These are phyloP conservation scores for Parascedosporium putredinis DNA, from an alignment of 2,329 filamentous ascomycete species.

Conservation along the genomic window DNA sequence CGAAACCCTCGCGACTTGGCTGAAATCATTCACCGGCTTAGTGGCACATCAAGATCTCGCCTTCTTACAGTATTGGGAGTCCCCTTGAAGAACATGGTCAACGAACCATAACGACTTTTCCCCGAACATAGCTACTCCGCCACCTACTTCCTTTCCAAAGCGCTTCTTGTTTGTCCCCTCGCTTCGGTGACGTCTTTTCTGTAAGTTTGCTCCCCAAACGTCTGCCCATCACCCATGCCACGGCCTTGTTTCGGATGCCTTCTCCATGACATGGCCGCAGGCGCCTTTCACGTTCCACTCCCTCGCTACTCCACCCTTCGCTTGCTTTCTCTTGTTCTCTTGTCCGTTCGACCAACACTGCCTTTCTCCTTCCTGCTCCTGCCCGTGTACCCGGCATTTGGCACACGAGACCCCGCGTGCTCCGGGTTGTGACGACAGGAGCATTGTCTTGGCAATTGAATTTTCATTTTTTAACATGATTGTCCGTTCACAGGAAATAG, in stretches of 20 bases:
- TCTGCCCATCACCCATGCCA: neutral
- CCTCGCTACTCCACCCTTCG: neutral
- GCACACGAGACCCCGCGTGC: slow-evolving; percentile 2
- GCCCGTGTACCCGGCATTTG: slow-evolving; percentile 5
- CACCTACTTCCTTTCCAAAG: neutral
- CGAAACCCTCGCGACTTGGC: neutral
- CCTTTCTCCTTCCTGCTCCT: neutral
- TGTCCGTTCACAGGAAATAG: slow-evolving; percentile 3
- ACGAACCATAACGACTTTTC: neutral
- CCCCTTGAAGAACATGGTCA: neutral
- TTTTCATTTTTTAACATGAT: slow-evolving; percentile 1
- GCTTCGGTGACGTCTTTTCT: too few species aligned
- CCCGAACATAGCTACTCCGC: neutral
- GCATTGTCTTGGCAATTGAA: neutral
- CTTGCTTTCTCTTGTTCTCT: neutral
- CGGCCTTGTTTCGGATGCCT: neutral
- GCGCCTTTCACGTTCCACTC: neutral
- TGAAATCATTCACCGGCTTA: neutral
- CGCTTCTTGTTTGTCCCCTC: neutral
- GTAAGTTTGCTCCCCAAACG: slow-evolving; percentile 5
- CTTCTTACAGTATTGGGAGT: neutral
- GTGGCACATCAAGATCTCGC: neutral
- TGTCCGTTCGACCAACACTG: neutral
- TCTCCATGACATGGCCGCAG: neutral
- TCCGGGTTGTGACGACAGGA: neutral